Evolutionary conservation across 768 basidiomycete genomes (phyloP), one percentile per base, ranked within the genome.

Genomic region (Suillus sp.): DNA sequence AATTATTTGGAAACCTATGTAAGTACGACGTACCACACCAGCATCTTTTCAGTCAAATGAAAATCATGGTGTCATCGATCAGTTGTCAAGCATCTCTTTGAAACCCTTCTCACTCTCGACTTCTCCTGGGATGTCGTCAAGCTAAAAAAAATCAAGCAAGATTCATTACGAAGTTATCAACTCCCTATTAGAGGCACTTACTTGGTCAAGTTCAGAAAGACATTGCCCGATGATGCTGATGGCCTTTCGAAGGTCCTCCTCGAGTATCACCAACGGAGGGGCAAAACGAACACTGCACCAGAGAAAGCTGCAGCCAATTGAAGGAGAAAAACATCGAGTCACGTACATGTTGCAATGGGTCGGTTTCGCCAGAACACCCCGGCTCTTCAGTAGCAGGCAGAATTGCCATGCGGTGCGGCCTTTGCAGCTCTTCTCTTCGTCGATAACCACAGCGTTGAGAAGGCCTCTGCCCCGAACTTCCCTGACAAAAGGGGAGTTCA

Each of bases 341-440:
- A 81, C 93, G 69, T 69, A 96, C 94, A 93, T 94, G 76, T 96
- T 96, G 32, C 89, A 85, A 71, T 97, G 95, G 0, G 96, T 98
- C 14, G 97, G 96, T 82, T 99, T 99, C 34, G 96, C 96, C 66
- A 99, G 79, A 61, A 98, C 85, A 4, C 95, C 95, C 53, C 92
- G 85, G 68, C 88, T 89, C 88, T 96, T 96, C 75, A 99, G 77
- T 70, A 98, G 75, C 72, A 99, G 72, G 77, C 97, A 99, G 60
- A 99, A 81, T 74, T 99, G 93, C 97, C 96, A 99, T 5, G 96
- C 97, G 1, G 92, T 89, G 58, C 94, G 80, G 18, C 92, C 90
- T 76, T 86, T 91, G 54, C 66, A 75, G 69, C 91, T 93, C 79
- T 85, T 85, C 64, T 78, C 75, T 80, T 98, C 94, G 71, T 98